These are phyloP conservation scores for Prunus fruticosa DNA, from an alignment of 306 rosid species.

Conservation along the genomic window DNA sequence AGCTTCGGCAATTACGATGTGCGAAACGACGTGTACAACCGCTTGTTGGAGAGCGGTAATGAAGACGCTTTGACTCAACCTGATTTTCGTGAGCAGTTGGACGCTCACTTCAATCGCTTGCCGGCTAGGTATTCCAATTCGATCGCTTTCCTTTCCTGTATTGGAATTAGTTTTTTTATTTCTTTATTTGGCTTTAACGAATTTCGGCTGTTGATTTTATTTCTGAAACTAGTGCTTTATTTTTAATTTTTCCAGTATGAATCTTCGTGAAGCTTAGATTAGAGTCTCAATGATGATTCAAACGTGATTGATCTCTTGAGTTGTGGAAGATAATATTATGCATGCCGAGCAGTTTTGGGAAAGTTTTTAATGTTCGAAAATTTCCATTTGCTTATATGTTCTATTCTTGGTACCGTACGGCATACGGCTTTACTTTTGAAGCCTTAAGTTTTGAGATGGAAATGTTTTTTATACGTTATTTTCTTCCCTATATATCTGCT, in stretches of 20 bases:
- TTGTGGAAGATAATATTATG: neutral
- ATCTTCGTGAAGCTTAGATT: neutral
- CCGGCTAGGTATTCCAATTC: slow-evolving; percentile 67
- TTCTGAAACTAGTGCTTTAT: neutral
- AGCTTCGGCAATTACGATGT: slow-evolving; percentile 67
- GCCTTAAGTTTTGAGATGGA: neutral
- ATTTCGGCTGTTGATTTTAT: neutral
- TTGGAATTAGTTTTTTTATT: neutral
- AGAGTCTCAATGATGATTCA: neutral
- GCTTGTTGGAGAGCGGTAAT: slow-evolving; percentile 63
- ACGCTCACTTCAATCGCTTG: slow-evolving; percentile 90
- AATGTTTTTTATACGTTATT: neutral
- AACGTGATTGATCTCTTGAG: neutral
- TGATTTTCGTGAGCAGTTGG: slow-evolving; percentile 74
- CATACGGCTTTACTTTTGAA: neutral
- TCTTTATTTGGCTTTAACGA: neutral
- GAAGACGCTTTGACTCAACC: slow-evolving; percentile 63
- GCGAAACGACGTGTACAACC: slow-evolving; percentile 72
- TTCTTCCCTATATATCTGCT: neutral
- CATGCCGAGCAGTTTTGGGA: neutral
- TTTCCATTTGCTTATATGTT: neutral
- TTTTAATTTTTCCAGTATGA: neutral
- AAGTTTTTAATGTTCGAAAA: neutral
- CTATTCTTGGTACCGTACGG: neutral
- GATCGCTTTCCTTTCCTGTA: neutral